These are phyloP conservation scores for Helianthus tuberosus DNA, from an alignment of 129 eudicot genomes.

Conservation along the genomic window DNA sequence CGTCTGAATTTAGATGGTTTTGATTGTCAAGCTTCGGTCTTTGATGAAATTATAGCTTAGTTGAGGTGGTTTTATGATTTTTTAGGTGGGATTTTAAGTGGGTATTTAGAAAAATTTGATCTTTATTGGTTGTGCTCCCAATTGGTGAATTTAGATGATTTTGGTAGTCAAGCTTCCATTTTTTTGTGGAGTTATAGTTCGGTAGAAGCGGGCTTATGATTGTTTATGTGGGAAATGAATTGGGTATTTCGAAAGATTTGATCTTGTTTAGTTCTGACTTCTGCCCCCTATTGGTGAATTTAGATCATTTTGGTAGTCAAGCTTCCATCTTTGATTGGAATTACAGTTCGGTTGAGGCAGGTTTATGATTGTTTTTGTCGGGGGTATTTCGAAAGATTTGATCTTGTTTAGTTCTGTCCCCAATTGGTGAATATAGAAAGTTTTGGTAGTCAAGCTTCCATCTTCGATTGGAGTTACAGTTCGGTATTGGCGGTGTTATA, in stretches of 20 bases:
- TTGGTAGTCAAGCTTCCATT: no score
- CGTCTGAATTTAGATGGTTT: slow-evolving; percentile 10
- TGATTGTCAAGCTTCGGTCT: slow-evolving; percentile 19
- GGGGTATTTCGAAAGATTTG: slow-evolving; percentile 29
- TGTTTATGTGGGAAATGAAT: slow-evolving; percentile 26
- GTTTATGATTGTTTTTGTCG: slow-evolving; percentile 22
- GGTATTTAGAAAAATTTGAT: no score
- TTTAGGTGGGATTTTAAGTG: not conserved
- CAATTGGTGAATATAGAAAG: slow-evolving; percentile 2
- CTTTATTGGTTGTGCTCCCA: no score
- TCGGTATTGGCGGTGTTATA: not conserved
- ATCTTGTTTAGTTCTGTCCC: slow-evolving; percentile 32
- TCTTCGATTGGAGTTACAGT: slow-evolving; percentile 25
- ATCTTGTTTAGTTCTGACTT: slow-evolving; percentile 35
- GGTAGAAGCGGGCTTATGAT: no score
- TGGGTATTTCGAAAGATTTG: slow-evolving; percentile 28
- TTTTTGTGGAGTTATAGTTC: no score
- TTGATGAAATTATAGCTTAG: slow-evolving; percentile 19
- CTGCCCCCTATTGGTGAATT: slow-evolving; percentile 20
- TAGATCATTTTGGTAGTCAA: slow-evolving; percentile 9
- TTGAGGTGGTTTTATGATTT: slow-evolving; percentile 24
- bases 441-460: slow-evolving; percentile 17
- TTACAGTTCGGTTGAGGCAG: slow-evolving; percentile 26
- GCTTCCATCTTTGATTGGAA: slow-evolving; percentile 22
- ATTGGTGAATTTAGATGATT: no score